These are phyloP conservation scores for Eucalyptus leucophloia DNA, from an alignment of 345 rosid genomes.

Conservation along the genomic window DNA sequence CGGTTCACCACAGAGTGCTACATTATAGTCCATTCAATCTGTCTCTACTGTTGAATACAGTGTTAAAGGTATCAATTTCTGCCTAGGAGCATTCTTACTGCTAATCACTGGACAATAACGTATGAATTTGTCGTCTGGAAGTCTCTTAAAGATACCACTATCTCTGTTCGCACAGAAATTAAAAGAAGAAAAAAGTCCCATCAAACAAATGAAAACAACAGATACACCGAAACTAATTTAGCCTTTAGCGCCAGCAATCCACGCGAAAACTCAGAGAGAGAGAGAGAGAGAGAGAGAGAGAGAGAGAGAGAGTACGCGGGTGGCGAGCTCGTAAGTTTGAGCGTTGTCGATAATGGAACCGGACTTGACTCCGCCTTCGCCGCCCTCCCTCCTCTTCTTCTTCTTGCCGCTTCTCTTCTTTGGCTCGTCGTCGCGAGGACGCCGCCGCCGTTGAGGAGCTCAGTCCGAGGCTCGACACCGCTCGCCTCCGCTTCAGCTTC, in stretches of 20 bases:
- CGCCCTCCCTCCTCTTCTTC: constrained; percentile 10
- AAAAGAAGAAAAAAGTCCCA: too few species aligned
- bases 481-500: background rate
- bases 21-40: background rate
- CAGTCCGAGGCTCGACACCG: background rate
- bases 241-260: too few species aligned
- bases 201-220: too few species aligned
- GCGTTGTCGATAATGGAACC: constrained; percentile 92
- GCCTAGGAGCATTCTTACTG: background rate
- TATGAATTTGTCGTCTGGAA: too few species aligned
- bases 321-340: constrained; percentile 86
- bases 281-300: too few species aligned
- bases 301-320: constrained; percentile 37
- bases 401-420: background rate
- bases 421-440: background rate
- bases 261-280: too few species aligned
- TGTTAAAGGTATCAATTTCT: background rate
- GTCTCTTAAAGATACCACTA: fast-evolving
- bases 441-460: background rate
- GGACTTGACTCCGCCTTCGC: constrained; percentile 17
- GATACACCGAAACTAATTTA: too few species aligned
- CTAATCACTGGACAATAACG: background rate
- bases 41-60: background rate
- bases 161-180: too few species aligned
- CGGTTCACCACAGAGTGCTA: too few species aligned